phyloP scores from a whole-genome alignment of 1,139 yeast species.

The Nakaseomyces glabratus region DNA sequence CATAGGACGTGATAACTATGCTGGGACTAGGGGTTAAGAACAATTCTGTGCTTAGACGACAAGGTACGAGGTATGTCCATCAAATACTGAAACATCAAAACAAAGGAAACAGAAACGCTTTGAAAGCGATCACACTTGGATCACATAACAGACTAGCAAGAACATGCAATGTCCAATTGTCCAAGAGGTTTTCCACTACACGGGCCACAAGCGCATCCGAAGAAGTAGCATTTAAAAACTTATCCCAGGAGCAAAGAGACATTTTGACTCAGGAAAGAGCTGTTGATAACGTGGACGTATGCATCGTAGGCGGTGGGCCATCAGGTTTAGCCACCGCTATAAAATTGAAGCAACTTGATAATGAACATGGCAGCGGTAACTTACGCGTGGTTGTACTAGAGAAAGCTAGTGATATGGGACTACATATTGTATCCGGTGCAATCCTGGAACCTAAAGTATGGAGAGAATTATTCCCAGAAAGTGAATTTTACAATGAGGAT shows the following conservation, averaged over 20 bases:
- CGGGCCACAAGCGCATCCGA: constrained; percentile 27
- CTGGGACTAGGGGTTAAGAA: too few relatives aligned
- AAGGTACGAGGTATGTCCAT: too few relatives aligned
- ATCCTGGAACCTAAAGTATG: constrained; percentile 84
- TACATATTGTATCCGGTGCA: constrained; percentile 90
- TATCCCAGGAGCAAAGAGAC: constrained; percentile 37
- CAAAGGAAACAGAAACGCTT: background rate
- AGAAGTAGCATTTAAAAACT: constrained; percentile 9
- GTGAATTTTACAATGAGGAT: constrained; percentile 44
- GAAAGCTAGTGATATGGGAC: constrained; percentile 86
- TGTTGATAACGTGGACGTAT: constrained; percentile 78
- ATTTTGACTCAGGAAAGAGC: constrained; percentile 54
- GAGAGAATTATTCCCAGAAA: constrained; percentile 75
- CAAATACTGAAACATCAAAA: too few relatives aligned
- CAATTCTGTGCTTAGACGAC: too few relatives aligned
- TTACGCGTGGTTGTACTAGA: constrained; percentile 83
- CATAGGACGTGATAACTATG: too few relatives aligned
- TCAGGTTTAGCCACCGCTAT: constrained; percentile 96
- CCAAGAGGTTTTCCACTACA: too few relatives aligned
- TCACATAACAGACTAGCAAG: background rate
- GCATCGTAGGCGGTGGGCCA: constrained; percentile 97
- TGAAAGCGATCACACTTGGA: background rate
- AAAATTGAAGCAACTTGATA: constrained; percentile 72
- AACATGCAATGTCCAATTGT: background rate
- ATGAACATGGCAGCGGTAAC: constrained; percentile 50